These are phyloP conservation scores for Fusarium subglutinans DNA, from an alignment of 2,329 filamentous ascomycete species.

Conservation along the genomic window DNA sequence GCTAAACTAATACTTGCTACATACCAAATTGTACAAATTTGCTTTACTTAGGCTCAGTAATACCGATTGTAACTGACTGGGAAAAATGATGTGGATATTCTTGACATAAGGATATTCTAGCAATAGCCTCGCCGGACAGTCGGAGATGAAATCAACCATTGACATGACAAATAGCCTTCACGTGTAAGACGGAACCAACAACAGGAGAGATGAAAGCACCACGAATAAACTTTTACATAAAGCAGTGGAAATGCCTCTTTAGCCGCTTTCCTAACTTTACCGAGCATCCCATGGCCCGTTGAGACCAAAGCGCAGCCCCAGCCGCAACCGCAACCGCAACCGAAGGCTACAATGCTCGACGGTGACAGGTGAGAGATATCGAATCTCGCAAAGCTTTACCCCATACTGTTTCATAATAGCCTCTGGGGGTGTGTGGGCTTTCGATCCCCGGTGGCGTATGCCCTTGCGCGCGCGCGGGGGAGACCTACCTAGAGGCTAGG, in stretches of 20 bases:
- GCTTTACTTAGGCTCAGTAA: no score
- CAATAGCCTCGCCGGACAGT: neutral
- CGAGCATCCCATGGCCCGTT: neutral
- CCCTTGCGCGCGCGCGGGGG: slow-evolving; percentile 2
- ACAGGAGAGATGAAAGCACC: neutral
- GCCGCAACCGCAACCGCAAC: neutral
- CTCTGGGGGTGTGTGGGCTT: slow-evolving; percentile 18
- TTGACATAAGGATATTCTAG: neutral
- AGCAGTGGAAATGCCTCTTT: slow-evolving; percentile 8
- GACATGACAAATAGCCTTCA: slow-evolving; percentile 3
- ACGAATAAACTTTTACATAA: neutral
- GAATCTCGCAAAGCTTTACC: slow-evolving; percentile 36
- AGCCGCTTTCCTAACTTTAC: neutral
- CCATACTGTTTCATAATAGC: slow-evolving; percentile 46
- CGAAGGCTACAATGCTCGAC: slow-evolving; percentile 19
- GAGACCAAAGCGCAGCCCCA: neutral
- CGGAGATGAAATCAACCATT: slow-evolving; percentile 5
- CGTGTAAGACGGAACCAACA: slow-evolving; percentile 16
- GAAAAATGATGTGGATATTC: no score
- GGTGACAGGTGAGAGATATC: slow-evolving; percentile 42
- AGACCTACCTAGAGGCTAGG: neutral
- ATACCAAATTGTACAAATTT: no score
- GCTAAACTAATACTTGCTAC: no score
- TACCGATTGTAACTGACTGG: no score
- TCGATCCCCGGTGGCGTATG: slow-evolving; percentile 19